These are phyloP conservation scores for Drechslerella coelobrocha DNA, from an alignment of 2,329 filamentous ascomycete species.

Conservation along the genomic window DNA sequence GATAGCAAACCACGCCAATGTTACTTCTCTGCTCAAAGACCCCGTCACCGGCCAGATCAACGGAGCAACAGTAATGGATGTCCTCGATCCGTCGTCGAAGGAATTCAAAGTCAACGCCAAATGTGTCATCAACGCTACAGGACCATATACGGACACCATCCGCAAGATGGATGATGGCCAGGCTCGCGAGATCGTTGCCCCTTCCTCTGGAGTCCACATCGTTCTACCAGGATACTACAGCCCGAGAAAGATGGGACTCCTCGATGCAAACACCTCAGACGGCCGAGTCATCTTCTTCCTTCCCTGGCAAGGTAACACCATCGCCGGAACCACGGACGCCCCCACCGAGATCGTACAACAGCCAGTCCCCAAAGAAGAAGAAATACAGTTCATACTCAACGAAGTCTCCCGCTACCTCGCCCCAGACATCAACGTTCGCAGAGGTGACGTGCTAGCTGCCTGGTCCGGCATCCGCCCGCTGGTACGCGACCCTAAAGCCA, in stretches of 20 bases:
- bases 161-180: slow-evolving; percentile 80
- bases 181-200: slow-evolving; percentile 79
- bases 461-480: slow-evolving; percentile 89
- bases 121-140: slow-evolving; percentile 86
- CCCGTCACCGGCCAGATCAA: slow-evolving; percentile 71
- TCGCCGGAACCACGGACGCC: slow-evolving; percentile 85
- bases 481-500: slow-evolving; percentile 83
- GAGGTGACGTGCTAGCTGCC: slow-evolving; percentile 85
- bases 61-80: slow-evolving; percentile 75
- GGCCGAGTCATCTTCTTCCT: slow-evolving; percentile 92
- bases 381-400: slow-evolving; percentile 85
- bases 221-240: slow-evolving; percentile 87
- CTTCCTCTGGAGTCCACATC: slow-evolving; percentile 83
- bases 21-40: slow-evolving; percentile 78
- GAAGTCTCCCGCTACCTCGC: slow-evolving; percentile 83
- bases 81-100: slow-evolving; percentile 66
- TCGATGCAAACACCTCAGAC: slow-evolving; percentile 85
- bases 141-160: slow-evolving; percentile 84
- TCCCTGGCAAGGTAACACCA: slow-evolving; percentile 91
- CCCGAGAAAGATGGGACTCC: slow-evolving; percentile 83
- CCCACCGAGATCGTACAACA: slow-evolving; percentile 75
- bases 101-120: slow-evolving; percentile 64
- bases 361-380: slow-evolving; percentile 79
- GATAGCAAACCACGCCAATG: slow-evolving; percentile 82
- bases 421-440: slow-evolving; percentile 82